Conservation (phyloP, 169 alveolate species). For the Babesia bovis region DNA sequence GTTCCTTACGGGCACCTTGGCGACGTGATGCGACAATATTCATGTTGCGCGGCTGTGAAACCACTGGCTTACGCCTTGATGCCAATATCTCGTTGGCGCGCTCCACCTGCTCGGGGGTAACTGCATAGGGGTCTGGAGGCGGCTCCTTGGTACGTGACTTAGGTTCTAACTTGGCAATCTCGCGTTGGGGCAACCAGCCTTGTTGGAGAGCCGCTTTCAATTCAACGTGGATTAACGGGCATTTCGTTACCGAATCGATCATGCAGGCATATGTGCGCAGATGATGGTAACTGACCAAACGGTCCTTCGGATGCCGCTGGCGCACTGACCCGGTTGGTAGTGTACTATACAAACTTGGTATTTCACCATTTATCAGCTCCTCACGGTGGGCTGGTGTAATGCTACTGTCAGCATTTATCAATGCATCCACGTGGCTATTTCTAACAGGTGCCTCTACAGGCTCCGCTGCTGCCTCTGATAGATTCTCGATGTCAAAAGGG, state of each 20-base stretch:
- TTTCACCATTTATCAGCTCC: slow-evolving; percentile 54
- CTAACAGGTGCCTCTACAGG: slow-evolving; percentile 25
- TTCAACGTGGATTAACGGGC: slow-evolving; percentile 59
- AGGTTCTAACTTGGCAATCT: slow-evolving; percentile 14
- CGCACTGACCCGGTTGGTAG: slow-evolving; percentile 15
- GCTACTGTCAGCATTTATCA: slow-evolving; percentile 10
- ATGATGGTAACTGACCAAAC: slow-evolving; percentile 55
- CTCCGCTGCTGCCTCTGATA: slow-evolving; percentile 4
- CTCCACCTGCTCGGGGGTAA: slow-evolving; percentile 30
- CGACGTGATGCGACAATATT: slow-evolving; percentile 21
- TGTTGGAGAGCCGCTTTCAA: slow-evolving; percentile 23
- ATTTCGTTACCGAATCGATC: slow-evolving; percentile 66
- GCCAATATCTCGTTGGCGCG: slow-evolving; percentile 27
- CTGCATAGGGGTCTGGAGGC: slow-evolving; percentile 41
- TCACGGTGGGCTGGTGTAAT: slow-evolving; percentile 31
- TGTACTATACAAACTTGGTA: slow-evolving; percentile 26
- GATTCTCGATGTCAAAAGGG: not conserved
- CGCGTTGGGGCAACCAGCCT: slow-evolving; percentile 39
- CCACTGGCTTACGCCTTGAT: slow-evolving; percentile 6
- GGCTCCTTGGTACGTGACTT: slow-evolving; percentile 4
- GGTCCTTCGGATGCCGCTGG: slow-evolving; percentile 46
- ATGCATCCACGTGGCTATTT: slow-evolving; percentile 24
- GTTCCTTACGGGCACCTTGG: slow-evolving; percentile 28
- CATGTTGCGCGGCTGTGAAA: slow-evolving; percentile 21
- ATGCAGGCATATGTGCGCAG: slow-evolving; percentile 46